Evolutionary conservation across 2,329 filamentous ascomycete genomes (phyloP).

Genomic region (Aurifilum marmelostoma): DNA sequence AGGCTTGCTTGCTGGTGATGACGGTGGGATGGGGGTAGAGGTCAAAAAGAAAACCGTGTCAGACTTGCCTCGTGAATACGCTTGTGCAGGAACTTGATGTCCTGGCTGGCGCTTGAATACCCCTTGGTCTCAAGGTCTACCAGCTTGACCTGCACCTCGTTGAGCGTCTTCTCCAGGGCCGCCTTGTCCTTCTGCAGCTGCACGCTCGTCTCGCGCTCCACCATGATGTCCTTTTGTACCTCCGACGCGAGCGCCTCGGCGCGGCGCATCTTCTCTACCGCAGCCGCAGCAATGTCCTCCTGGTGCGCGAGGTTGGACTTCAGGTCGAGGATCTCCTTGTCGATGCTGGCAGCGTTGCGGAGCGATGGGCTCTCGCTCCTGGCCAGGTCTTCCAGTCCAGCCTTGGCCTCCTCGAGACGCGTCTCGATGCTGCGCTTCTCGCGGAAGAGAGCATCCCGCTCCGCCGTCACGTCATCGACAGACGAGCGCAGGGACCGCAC

Average conservation of each 20-base stretch:
- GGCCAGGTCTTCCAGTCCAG: slow-evolving; percentile 84
- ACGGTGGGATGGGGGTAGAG: background rate
- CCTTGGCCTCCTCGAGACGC: slow-evolving; percentile 82
- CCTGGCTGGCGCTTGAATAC: slow-evolving; percentile 90
- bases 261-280: slow-evolving; percentile 95
- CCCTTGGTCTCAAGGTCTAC: slow-evolving; percentile 97
- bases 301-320: slow-evolving; percentile 89
- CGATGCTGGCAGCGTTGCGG: slow-evolving; percentile 84
- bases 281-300: slow-evolving; percentile 88
- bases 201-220: slow-evolving; percentile 80
- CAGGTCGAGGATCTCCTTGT: slow-evolving; percentile 86
- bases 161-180: slow-evolving; percentile 83
- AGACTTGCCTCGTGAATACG: slow-evolving; percentile 86
- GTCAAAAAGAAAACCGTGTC: slow-evolving; percentile 20
- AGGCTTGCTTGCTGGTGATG: background rate
- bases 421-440: slow-evolving; percentile 91
- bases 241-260: slow-evolving; percentile 86
- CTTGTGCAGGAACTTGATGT: slow-evolving; percentile 92
- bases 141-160: slow-evolving; percentile 85
- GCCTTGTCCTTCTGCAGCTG: slow-evolving; percentile 90
- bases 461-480: slow-evolving; percentile 82
- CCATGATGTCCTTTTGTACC: slow-evolving; percentile 88
- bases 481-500: slow-evolving; percentile 81
- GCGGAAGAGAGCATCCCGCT: slow-evolving; percentile 80
- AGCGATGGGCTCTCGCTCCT: slow-evolving; percentile 85